Evolutionary conservation across 805 yeast genomes (phyloP), one percentile per base, ranked within the genome.

Genomic region (Candida chilensis): DNA sequence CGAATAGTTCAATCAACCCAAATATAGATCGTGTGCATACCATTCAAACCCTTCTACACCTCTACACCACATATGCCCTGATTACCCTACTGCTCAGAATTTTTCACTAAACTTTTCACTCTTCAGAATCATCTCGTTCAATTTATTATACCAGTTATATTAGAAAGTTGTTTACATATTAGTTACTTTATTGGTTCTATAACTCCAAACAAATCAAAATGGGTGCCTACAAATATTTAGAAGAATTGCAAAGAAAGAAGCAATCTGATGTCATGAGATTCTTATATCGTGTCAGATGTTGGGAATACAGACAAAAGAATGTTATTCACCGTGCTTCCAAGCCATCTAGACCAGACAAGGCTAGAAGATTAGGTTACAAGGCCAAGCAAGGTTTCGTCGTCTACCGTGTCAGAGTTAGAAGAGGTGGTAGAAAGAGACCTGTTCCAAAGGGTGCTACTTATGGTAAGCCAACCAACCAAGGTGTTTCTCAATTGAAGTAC

Each of bases 401-500:
- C 79, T 92, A 73, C 96, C 82, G 98, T 71, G 73, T 90, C 70
- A 86, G 98, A 74, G 97, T 92, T 59, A 86, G 97, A 76, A 85
- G 98, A 74, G 98, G 98, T 78, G 90, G 90, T 78, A 88, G 98
- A 84, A 92, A 92, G 96, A 86, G 95, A 76, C 96, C 96, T 57
- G 96, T 82, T 58, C 87, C 94, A 75, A 92, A 92, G 92, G 98
- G 98, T 85, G 97, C 96, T 61, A 92, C 97, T 66, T 90, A 92
- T 81, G 98, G 98, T 85, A 92, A 92, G 84, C 98, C 98, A 81
- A 92, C 98, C 77, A 92, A 92, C 94, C 95, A 86, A 76, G 98
- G 98, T 85, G 92, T 92, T 52, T 78, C 78, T 78, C 96, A 92
- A 71, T 84, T 92, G 75, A 92, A 92, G 77, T 88, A 87, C 94